These are phyloP conservation scores for Penicillium sp. DNA, from an alignment of 2,329 filamentous ascomycete genomes.

Conservation along the genomic window DNA sequence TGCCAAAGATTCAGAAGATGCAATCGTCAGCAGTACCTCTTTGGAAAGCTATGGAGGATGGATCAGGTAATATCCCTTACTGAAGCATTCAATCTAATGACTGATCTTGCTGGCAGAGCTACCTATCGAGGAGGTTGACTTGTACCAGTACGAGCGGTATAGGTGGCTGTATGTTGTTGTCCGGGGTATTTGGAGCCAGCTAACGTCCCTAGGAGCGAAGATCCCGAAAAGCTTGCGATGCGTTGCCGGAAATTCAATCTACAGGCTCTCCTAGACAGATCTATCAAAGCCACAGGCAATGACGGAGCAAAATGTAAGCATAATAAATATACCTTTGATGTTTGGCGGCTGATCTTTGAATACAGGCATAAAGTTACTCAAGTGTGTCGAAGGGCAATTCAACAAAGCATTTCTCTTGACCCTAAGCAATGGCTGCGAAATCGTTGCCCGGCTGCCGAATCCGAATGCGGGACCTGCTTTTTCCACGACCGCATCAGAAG, in stretches of 20 bases:
- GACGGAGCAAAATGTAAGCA: neutral
- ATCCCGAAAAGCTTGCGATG: constrained; percentile 24
- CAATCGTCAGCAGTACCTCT: neutral
- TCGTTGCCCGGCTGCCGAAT: neutral
- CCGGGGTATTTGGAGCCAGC: constrained; percentile 9
- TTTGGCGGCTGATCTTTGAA: neutral
- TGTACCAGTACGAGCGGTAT: constrained; percentile 29
- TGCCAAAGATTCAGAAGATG: neutral
- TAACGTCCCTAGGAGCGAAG: constrained; percentile 19
- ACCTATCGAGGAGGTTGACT: constrained; percentile 22
- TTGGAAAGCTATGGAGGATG: neutral
- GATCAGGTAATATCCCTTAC: neutral
- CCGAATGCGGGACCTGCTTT: constrained; percentile 9
- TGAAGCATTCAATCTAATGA: neutral
- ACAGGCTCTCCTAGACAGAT: constrained; percentile 21
- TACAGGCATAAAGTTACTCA: constrained; percentile 18
- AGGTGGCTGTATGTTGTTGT: constrained; percentile 24
- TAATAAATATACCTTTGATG: neutral
- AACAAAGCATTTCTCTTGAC: constrained; percentile 28
- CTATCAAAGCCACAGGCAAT: constrained; percentile 1
- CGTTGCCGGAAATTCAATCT: constrained; percentile 31
- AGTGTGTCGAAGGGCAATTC: constrained; percentile 26
- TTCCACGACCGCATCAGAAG: constrained; percentile 24
- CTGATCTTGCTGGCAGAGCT: constrained; percentile 8
- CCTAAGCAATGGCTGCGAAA: constrained; percentile 8